Base-by-base conservation (phyloP, 2,329 filamentous ascomycete species). In the Neonectria sp. region DNA sequence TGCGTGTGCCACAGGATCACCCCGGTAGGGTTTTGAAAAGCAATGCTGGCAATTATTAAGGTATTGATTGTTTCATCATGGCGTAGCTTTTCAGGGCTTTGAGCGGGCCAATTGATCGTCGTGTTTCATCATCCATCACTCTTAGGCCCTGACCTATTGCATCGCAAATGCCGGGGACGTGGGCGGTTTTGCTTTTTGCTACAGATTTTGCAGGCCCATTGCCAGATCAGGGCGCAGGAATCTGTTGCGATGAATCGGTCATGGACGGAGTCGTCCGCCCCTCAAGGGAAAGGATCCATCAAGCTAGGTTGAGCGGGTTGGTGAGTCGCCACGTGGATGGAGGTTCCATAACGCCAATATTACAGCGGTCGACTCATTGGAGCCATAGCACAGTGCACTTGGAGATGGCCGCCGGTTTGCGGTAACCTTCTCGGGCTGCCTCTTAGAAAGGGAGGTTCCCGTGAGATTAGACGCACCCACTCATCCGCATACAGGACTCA, bases 291-390 rank as follows among this genome's bases (percentile, higher is more conserved):
- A 56, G 60, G 69, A 65, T 71, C 64, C 60, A 57, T 51, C 63
- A 24, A 59, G 61, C 60, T 69, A 65, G 66, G 56, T 67, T 49
- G 45, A 58, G 57, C 62, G 51, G 66, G 48, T 53, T 66, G 46
- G 35, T 62, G 66, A 69, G 57, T 65, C 70, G 71, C 73, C 73
- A 75, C 73, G 73, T 75, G 73, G 71, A 68, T 65, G 55, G 56
- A 61, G 46, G 51, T 51, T 59, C 51, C 51, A 33, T 53, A 7
- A n/a, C 29, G 29, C 31, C 15, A 12, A n/a, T 21, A 21, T 12
- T n/a, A 4, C 8, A 35, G 31, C n/a, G 21, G 17, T 5, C 51
- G 51, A 25, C 17, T 24, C n/a, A 15, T 24, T 33, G 6, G 13
- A 35, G 29, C 33, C n/a, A 31, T 35, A 15, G 11, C 29, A 53